phyloP scores from a whole-genome alignment of 768 basidiomycete genomes.

The Leccinum incarnatum region DNA sequence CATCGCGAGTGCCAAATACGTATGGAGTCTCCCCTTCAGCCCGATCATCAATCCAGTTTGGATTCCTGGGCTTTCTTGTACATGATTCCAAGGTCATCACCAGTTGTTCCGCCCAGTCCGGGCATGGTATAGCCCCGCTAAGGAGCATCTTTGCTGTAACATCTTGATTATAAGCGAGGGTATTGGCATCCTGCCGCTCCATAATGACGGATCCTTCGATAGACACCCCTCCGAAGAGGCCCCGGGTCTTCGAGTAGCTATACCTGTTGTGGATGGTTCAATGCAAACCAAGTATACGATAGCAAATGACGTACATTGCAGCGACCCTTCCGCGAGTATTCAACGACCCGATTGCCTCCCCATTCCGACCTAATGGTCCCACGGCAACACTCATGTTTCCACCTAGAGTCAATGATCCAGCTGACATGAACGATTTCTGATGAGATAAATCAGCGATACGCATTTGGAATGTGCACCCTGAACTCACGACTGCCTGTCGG shows the following conservation, averaged over 20 bases:
- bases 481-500: conserved; percentile 59
- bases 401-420: conserved; percentile 86
- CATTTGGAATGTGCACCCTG: not conserved
- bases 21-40: conserved; percentile 43
- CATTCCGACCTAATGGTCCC: conserved; percentile 91
- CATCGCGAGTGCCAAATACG: conserved; percentile 41
- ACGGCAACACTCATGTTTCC: conserved; percentile 88
- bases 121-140: conserved; percentile 69
- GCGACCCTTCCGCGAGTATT: conserved; percentile 85
- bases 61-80: conserved; percentile 65
- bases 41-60: conserved; percentile 64
- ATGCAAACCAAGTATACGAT: not conserved
- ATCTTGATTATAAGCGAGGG: conserved; percentile 69
- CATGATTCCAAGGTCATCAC: conserved; percentile 72
- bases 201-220: conserved; percentile 88
- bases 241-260: conserved; percentile 88
- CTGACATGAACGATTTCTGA: conserved; percentile 88
- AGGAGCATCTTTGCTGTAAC: conserved; percentile 81
- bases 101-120: conserved; percentile 75
- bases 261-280: conserved; percentile 49
- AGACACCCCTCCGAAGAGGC: conserved; percentile 90
- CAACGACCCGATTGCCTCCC: conserved; percentile 82
- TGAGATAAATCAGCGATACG: conserved; percentile 11
- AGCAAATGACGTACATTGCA: conserved; percentile 63
- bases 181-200: conserved; percentile 91